A percentile compares a stretch with the other conserved stretches of the same genome.
Conservation (phyloP, 805 yeast genomes). For the Metschnikowia lochheadii region DNA sequence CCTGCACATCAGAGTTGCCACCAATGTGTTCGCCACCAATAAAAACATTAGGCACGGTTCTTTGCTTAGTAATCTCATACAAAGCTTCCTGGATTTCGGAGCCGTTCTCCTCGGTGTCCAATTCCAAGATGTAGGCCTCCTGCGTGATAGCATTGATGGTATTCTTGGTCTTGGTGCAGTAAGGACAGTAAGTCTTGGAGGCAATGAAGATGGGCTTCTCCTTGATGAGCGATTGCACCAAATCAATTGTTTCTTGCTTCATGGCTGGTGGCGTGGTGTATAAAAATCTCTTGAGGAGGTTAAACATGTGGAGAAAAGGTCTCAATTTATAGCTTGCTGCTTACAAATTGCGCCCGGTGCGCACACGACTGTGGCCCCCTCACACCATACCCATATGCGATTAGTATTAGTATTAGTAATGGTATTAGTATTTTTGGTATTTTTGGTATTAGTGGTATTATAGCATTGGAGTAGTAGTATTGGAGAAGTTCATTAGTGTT, state of each 20-base stretch:
- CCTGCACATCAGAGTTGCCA: conserved; percentile 87
- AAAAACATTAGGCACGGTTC: conserved; percentile 90
- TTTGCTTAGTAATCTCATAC: conserved; percentile 72
- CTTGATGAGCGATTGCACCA: conserved; percentile 62
- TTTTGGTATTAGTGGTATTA: too few relatives aligned
- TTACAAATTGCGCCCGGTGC: neutral
- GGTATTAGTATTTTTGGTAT: too few relatives aligned
- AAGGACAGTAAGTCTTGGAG: conserved; percentile 32
- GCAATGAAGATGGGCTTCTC: conserved; percentile 73
- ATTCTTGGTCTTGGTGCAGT: conserved; percentile 25
- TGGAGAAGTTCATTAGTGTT: too few relatives aligned
- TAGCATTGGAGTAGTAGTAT: too few relatives aligned
- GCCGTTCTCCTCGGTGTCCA: conserved; percentile 26
- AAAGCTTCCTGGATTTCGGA: conserved; percentile 28
- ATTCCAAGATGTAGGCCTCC: conserved; percentile 43
- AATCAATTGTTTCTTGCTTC: conserved; percentile 52
- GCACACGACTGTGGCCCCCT: neutral
- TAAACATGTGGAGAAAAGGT: conserved; percentile 6
- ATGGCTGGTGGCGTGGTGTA: conserved; percentile 44
- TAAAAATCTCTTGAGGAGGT: conserved; percentile 11
- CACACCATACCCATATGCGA: too few relatives aligned
- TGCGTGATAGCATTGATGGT: conserved; percentile 16
- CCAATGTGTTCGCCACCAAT: conserved; percentile 92
- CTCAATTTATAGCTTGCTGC: neutral
- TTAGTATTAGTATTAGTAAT: too few relatives aligned